Base-by-base conservation (phyloP, 192 early-diverging fungal species). In the Chytriomyces sp. region DNA sequence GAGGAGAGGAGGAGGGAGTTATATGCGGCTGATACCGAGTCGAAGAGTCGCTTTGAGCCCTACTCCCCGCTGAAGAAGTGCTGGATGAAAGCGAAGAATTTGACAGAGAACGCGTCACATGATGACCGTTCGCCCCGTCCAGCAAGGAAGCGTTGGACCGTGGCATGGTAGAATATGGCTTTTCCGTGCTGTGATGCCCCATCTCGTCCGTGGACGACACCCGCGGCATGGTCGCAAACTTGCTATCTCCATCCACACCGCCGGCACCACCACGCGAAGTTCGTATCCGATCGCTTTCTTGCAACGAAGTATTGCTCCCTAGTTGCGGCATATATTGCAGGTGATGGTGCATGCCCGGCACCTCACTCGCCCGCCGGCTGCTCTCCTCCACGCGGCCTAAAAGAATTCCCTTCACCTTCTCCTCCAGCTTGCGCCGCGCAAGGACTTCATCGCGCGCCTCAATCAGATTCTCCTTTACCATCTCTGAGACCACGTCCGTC, bases 401-500 rank as follows among this genome's bases (percentile, higher is more conserved):
- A 31, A 72, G 33, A 49, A 72, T 60, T 5, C 28, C 22, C 31
- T 60, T 58, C 22, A 81, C 64, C 7, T 68, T 60, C 59, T 79
- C 80, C 60, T 81, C 80, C 17, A 81, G 49, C 17, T 71, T 62
- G 22, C 75, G 39, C 53, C 80, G 37, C 55, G 56, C 78, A 4
- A 81, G 33, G 33, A 62, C 67, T 59, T 82, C 78, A 69, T 81
- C 81, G 33, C 30, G 39, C 4, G 37, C 76, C 28, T 77, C 59
- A 40, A 85, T 77, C 1, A 85, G 69, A 12, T 72, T 74, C 64
- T 82, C 82, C 31, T 68, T 32, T 6, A 85, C 81, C 79, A 85
- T 78, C 70, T 85, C 84, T 7, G 53, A 39, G 1, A 93, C 90
- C 3, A 93, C 92, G 60, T 90, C 87, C 10, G 88, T 85, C 5